A percentile compares a stretch with the other conserved stretches of the same genome.
These are phyloP conservation scores for Dipteronia dyeriana DNA, from an alignment of 345 rosid genomes.

Conservation along the genomic window DNA sequence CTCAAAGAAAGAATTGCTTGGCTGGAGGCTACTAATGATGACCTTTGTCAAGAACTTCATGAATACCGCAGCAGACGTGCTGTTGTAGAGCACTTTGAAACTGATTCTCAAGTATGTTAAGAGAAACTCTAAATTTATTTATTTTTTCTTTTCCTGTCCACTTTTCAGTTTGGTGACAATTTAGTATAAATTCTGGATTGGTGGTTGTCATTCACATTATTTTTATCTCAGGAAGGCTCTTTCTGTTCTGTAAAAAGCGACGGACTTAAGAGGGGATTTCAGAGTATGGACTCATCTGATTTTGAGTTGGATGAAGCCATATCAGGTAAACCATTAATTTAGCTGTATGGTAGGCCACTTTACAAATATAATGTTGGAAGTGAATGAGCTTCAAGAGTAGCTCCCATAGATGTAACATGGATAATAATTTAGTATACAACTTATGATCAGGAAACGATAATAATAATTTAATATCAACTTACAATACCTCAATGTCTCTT, in stretches of 20 bases:
- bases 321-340: conserved; percentile 33
- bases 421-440: background rate
- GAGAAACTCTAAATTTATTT: background rate
- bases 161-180: background rate
- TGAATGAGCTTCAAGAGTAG: background rate
- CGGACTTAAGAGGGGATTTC: conserved; percentile 55
- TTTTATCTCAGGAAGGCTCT: conserved; percentile 37
- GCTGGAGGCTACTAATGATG: conserved; percentile 69
- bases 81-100: conserved; percentile 46
- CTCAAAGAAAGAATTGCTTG: conserved; percentile 64
- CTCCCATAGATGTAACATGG: background rate
- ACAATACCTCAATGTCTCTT: too few relatives aligned
- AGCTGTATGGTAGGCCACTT: background rate
- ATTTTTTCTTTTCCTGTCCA: background rate
- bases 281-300: conserved; percentile 58
- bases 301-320: conserved; percentile 68
- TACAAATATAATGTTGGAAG: background rate
- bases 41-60: conserved; percentile 75
- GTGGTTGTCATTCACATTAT: conserved; percentile 1
- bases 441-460: background rate
- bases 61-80: conserved; percentile 59
- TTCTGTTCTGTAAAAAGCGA: conserved; percentile 34
- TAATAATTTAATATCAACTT: background rate
- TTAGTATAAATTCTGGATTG: background rate
- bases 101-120: conserved; percentile 50